phyloP scores from a whole-genome alignment of 441 rosid species.

The Adansonia gregorii region DNA sequence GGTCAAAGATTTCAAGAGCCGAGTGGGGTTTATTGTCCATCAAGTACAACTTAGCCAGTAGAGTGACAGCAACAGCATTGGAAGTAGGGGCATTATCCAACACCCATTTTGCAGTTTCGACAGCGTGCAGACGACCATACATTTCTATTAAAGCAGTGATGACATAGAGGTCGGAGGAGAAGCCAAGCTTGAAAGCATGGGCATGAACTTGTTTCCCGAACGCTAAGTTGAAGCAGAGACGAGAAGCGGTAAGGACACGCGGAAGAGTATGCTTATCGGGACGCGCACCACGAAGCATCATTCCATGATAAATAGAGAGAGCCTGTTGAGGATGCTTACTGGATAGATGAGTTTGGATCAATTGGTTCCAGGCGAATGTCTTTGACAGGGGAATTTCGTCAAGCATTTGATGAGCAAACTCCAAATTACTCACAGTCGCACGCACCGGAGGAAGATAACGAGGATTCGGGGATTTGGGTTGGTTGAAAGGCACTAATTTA shows the following conservation, averaged over 20 bases:
- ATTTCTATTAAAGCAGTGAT: constrained; percentile 46
- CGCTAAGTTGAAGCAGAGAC: constrained; percentile 34
- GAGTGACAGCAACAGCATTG: constrained; percentile 51
- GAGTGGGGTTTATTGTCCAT: constrained; percentile 38
- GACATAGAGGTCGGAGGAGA: constrained; percentile 40
- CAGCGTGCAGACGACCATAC: constrained; percentile 48
- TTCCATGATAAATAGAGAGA: constrained; percentile 43
- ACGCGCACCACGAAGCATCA: constrained; percentile 49
- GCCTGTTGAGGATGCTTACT: constrained; percentile 32
- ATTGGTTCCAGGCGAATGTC: constrained; percentile 49
- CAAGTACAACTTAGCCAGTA: constrained; percentile 46
- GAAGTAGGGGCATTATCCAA: constrained; percentile 40
- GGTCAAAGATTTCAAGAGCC: constrained; percentile 44
- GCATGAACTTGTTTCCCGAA: constrained; percentile 51
- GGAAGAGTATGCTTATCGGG: constrained; percentile 53
- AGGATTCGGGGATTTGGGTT: background rate
- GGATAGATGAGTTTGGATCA: constrained; percentile 44
- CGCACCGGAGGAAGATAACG: background rate
- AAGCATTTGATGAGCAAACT: constrained; percentile 38
- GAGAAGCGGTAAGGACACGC: constrained; percentile 47
- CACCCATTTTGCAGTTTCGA: constrained; percentile 43
- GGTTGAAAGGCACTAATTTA: background rate
- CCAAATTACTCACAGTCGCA: background rate
- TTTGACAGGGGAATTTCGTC: constrained; percentile 48
- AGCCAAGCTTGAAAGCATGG: constrained; percentile 51